Evolutionary conservation across 192 early-diverging fungal genomes (phyloP), one percentile per base, ranked within the genome.

Genomic region (Funneliformis mosseae): DNA sequence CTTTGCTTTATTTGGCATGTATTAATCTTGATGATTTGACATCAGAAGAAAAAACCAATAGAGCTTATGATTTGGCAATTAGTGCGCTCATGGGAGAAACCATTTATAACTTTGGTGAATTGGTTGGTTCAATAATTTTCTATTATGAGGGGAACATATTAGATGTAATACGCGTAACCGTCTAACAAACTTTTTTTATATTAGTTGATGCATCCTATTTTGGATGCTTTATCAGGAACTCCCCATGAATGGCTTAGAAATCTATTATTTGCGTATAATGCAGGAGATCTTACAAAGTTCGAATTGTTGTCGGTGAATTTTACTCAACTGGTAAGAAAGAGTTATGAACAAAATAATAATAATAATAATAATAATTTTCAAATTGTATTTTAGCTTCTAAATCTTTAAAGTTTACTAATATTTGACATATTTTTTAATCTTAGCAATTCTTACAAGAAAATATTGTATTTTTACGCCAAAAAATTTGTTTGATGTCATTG

Each of bases 21-120:
- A 92, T 98, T 18, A 88, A 94, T 45, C 81, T 99, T 62, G 91
- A 96, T 77, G 95, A 96, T 45, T 81, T 99, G 63, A 85, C 90
- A 16, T 25, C 48, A 1, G 87, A 87, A 25, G 97, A 99, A 83
- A 94, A 92, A 72, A 86, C 87, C n/a, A 94, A 95, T 83, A 90
- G 97, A 42, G 98, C 97, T 12, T 93, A 95, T 81, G 97, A 99
- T 80, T 86, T 99, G 82, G 85, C 94, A 0, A 89, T 99, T 43
- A 92, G 94, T 5, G 98, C 97, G 5, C 82, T 99, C 59, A 88
- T 99, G 8, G 97, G 97, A 27, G 96, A 98, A 69, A 96, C 91
- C 21, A 94, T 99, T 60, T 99, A 99, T 88, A 99, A 99, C 88
- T 99, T 99, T 93, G 98, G 98, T 64, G 97, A 98, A 82, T 86